Conservation (phyloP, 805 yeast species). For the Ogataea glucozyma region DNA sequence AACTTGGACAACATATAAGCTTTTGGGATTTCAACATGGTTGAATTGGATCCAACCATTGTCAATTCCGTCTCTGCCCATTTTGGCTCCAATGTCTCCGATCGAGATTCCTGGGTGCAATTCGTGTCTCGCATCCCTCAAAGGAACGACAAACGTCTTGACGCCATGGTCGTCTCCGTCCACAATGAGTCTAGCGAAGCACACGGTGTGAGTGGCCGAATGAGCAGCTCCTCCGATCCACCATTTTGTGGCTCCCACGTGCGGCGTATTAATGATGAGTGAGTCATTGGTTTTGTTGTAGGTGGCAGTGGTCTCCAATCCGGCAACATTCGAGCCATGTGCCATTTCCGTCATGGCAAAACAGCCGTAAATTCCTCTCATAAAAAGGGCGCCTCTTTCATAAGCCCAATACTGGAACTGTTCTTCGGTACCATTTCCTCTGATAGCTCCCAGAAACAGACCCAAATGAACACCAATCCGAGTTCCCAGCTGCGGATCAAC, state of each 20-base stretch:
- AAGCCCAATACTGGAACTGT: conserved; percentile 83
- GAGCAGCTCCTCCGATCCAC: conserved; percentile 99
- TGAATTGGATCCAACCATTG: conserved; percentile 95
- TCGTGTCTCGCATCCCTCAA: conserved; percentile 74
- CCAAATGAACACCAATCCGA: conserved; percentile 84
- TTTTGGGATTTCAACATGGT: conserved; percentile 80
- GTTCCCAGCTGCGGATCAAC: conserved; percentile 82
- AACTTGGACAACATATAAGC: conserved; percentile 80
- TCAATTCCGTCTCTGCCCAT: conserved; percentile 97
- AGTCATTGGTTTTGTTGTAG: conserved; percentile 62
- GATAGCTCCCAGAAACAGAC: conserved; percentile 77
- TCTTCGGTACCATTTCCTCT: conserved; percentile 86
- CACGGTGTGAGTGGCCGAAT: conserved; percentile 85
- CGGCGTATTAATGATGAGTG: conserved; percentile 80
- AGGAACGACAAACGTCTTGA: conserved; percentile 89
- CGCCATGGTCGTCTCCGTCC: conserved; percentile 85
- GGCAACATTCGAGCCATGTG: conserved; percentile 93
- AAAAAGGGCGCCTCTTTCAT: conserved; percentile 60
- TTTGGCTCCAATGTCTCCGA: conserved; percentile 93
- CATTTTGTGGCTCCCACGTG: conserved; percentile 92
- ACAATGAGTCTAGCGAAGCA: conserved; percentile 83
- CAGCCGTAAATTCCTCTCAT: conserved; percentile 76
- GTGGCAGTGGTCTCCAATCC: conserved; percentile 92
- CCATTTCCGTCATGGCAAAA: conserved; percentile 91
- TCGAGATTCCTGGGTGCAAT: conserved; percentile 72